Base-by-base conservation (phyloP, 805 yeast genomes). In the Candida patagonica region DNA sequence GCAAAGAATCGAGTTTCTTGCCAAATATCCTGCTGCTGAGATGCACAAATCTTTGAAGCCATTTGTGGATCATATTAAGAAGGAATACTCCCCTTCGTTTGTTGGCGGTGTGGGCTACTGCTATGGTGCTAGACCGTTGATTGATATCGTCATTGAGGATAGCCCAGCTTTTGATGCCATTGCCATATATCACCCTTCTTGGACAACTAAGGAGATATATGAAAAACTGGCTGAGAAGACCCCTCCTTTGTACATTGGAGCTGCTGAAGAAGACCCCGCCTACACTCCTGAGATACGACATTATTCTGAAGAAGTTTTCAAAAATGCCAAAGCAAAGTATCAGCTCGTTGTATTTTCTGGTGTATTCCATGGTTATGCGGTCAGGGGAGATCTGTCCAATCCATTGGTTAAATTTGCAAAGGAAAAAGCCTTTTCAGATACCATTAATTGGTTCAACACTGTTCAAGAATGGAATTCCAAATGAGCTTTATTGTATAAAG, bases 31-130 rank as follows among this genome's bases (percentile, higher is more conserved):
- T n/a, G 55, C 53, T 30, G 54, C 53, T 6, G 59, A 80, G 42
- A 71, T 63, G 44, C 51, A 55, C 21, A 71, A 70, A 42, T n/a
- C 15, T 13, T 17, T 33, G 7, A 12, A 6, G 12, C 20, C 19
- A 7, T 33, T n/a, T 23, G 6, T 33, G 16, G 12, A 15, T 2
- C n/a, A 20, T 5, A 15, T 33, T 33, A 22, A 20, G 10, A 12
- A 33, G 19, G n/a, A 7, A n/a, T 56, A 60, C 40, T 61, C 61
- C n/a, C 73, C 74, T 13, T 57, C 64, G 38, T 74, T 67, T 48
- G 44, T 80, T 17, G 76, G 71, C 31, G 73, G 74, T 16, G 62
- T 80, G 42, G 95, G 96, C 19, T 77, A 85, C 65, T 86, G 96
- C 63, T 86, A 67, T 48, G 96, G 96, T 56, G 95, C 85, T 30